phyloP scores from a whole-genome alignment of 495 filamentous ascomycete species.

The Aspergillus sparsus region DNA sequence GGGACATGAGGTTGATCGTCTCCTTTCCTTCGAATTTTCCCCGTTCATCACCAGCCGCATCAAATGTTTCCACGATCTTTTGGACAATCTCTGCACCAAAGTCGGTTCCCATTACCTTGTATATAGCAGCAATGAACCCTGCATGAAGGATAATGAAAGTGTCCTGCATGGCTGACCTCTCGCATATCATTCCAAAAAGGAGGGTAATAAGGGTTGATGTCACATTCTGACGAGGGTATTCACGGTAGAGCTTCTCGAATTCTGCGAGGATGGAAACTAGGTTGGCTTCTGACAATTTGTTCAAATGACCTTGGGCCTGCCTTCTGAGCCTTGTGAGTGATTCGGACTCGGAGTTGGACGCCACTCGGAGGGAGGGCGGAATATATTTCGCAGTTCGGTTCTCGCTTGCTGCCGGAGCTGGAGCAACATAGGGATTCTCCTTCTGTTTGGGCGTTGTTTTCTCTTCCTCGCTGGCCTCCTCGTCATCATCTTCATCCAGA shows the following conservation, averaged over 20 bases:
- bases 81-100: constrained; percentile 85
- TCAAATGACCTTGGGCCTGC: constrained; percentile 84
- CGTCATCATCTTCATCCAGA: constrained; percentile 46
- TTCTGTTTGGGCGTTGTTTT: constrained; percentile 39
- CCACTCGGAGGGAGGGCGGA: constrained; percentile 77
- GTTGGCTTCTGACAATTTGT: constrained; percentile 89
- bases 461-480: constrained; percentile 30
- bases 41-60: constrained; percentile 39
- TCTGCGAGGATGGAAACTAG: constrained; percentile 77
- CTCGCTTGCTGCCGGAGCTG: constrained; percentile 34
- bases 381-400: constrained; percentile 68
- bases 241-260: constrained; percentile 77
- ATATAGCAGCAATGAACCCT: constrained; percentile 84
- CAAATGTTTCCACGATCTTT: constrained; percentile 70
- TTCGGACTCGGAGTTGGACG: constrained; percentile 63
- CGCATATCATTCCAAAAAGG: constrained; percentile 72
- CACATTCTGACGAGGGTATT: constrained; percentile 79
- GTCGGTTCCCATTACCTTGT: constrained; percentile 82
- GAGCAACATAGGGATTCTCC: constrained; percentile 68
- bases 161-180: constrained; percentile 73
- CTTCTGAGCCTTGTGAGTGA: constrained; percentile 67
- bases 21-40: constrained; percentile 62
- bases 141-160: constrained; percentile 89
- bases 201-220: constrained; percentile 75
- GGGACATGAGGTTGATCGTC: constrained; percentile 73